Base-by-base conservation (phyloP, 371 early-diverging fungal genomes). In the Saksenaea vasiformis region DNA sequence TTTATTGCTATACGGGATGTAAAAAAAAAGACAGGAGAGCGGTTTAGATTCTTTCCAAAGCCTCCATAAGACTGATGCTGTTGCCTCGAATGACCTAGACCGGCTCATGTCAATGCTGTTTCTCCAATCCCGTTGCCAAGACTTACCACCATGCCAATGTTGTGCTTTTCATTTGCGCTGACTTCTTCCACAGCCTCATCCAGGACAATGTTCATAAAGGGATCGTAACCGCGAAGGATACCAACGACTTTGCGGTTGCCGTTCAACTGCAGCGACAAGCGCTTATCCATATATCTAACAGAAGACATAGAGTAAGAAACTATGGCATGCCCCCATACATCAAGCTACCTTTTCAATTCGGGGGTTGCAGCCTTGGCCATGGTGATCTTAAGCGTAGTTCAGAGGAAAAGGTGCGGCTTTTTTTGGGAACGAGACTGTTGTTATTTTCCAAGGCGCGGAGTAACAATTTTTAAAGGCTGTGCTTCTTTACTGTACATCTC, bases 181-280 rank as follows among this genome's bases (percentile, higher is more conserved):
- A 89, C 77, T 66, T 92, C 91, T 74, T 98, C 97, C 34, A 89
- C 80, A 51, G 96, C 90, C 54, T 97, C 96, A 65, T 96, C 98
- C 73, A 99, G 76, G n/a, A 98, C 98, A 68, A 99, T 75, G 84
- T 99, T 99, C 97, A 98, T 94, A 80, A 98, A 99, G 17, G 99
- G 94, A 75, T 99, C 99, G 68, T 85, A 99, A 27, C 99, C 99
- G 58, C 98, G 92, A 71, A 99, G 89, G 37, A 96, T 84, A 53
- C 98, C 99, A 39, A 88, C 88, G 19, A 99, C 94, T 75, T 89
- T 88, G 62, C 99, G 88, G 74, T 88, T 87, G 47, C 94, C 95
- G 74, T 98, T 99, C 62, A 99, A 79, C 74, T 95, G 91, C 64
- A 98, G 84, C 65, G 88, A 85, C 67, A 99, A 82, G 60, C 86